Base-by-base conservation (phyloP, 116 monocot genomes). In the Posidonia oceanica region DNA sequence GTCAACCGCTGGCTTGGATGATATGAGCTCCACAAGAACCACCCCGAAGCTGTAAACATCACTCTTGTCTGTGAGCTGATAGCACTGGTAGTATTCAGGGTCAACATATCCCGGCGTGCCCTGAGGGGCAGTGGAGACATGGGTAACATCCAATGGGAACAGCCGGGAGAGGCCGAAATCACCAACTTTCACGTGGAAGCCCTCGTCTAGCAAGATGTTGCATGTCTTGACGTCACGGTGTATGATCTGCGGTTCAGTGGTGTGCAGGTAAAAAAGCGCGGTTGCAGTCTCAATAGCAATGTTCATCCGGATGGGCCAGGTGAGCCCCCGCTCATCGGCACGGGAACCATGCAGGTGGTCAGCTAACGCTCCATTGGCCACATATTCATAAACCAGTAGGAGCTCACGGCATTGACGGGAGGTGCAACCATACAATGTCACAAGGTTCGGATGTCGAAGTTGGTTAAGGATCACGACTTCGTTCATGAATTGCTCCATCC, bases 41-140 rank as follows among this genome's bases (percentile, higher is more conserved):
- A 93, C 93, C 3, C 93, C 93, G 21, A 93, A 89, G 76, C 93
- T 93, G 75, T 89, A 93, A 3, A 93, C 93, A 22, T 93, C 93
- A 70, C 89, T 89, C 72, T 83, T 89, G 71, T 89, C 84, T 0
- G 89, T 89, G 8, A 93, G 81, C 73, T 89, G 93, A 75, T 83
- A 93, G 81, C 82, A 89, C 71, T 79, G 77, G 71, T 89, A 83
- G 75, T 93, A 93, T 71, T 93, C 89, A 3, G 93, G 93, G 60
- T 93, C 93, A 4, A 93, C 75, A 51, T 93, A 93, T 29, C 93
- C 93, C 0, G 93, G 93, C 15, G 93, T 93, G 75, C 93, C 93
- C 60, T 93, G 93, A 1, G 93, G 93, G 0, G 93, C 93, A 7
- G 93, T 93, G 17, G 93, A 93, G 5, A 93, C 87, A 20, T 93